Evolutionary conservation across 2,329 filamentous ascomycete genomes (phyloP), one percentile per base, ranked within the genome.

Genomic region (Nemania serpens): DNA sequence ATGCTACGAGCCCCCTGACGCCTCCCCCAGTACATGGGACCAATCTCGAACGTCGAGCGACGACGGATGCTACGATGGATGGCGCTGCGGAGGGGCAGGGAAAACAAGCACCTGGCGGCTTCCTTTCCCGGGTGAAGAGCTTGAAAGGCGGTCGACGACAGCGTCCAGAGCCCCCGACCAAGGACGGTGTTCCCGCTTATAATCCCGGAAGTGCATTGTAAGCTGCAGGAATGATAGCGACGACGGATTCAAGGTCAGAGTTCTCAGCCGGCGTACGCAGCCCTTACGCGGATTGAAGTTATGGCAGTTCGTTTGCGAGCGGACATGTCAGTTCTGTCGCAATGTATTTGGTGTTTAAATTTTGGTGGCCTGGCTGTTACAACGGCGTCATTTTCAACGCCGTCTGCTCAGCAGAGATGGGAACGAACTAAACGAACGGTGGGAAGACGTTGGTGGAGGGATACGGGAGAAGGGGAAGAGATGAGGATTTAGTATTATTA

Each of bases 41-140:
- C 6, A 73, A 74, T 1, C 76, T 91, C 6, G 88, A 91, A 76
- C 83, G 89, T 67, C 84, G 88, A 67, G 75, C 82, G 2, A 92
- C 89, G 4, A 79, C 82, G 15, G 89, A 91, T 66, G 81, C 77
- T 11, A 73, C 75, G 33, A 70, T 73, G 13, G 68, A 71, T 17
- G 50, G 56, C 71, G 71, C 50, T 79, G 80, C 51, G 59, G 80
- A 78, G 41, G 76, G 75, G 66, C 72, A 74, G 67, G 74, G 77
- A 67, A 79, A 81, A 71, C 75, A 75, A 11, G 65, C 65, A 49
- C 77, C 79, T 46, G 84, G 84, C 48, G 89, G 91, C 1, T 88
- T 96, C 64, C 74, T 96, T 63, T 90, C 85, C 54, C 85, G 91
- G 56, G 91, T 95, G 79, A 93, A 91, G 83, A 92, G 89, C 75